Evolutionary conservation across 2,329 filamentous ascomycete species (phyloP), one percentile per base, ranked within the genome.

Genomic region (Alternaria sp.): DNA sequence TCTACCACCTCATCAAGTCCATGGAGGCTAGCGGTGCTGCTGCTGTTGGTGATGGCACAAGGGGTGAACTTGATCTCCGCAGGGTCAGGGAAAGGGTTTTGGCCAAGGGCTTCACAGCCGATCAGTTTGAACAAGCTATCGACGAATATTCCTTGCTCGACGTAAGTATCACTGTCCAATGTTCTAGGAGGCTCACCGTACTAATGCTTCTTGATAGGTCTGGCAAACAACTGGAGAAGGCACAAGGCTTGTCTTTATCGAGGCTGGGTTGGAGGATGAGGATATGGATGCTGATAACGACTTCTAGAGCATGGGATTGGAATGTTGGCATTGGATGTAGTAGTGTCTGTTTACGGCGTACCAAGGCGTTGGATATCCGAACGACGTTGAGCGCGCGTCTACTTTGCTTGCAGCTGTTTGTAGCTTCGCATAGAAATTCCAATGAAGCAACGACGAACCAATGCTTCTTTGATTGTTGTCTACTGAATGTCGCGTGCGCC

Each of bases 61-160:
- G 86, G 69, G 83, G 91, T 20, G 94, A 97, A 80, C 82, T 99
- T 71, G 95, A 90, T 79, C 86, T 99, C 83, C 87, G 91, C 68
- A 91, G 93, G 80, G 92, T 99, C 62, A 88, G 94, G 78, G 94
- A 97, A 80, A 84, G 95, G 67, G 93, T 99, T 30, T 85, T 98
- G 72, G 95, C 94, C 54, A 97, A 97, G 86, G 95, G 95, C 3
- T 99, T 97, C 80, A 99, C 94, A 0, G 90, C 93, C 67, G 93
- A 98, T 79, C 94, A 99, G 80, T 93, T 97, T 82, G 85, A 92
- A 74, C 87, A 87, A 69, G 90, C 94, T 20, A 85, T 99, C 76
- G 90, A 97, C 64, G 94, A 97, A 83, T 98, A 99, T 80, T 90
- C 92, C 3, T 84, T 87, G 67, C 82, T 97, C 63, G 92, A 97